Percentiles rank a stretch among this genome's conserved stretches.
Conservation (phyloP, 1,139 yeast genomes). For the Debaryomycetaceae sp. region DNA sequence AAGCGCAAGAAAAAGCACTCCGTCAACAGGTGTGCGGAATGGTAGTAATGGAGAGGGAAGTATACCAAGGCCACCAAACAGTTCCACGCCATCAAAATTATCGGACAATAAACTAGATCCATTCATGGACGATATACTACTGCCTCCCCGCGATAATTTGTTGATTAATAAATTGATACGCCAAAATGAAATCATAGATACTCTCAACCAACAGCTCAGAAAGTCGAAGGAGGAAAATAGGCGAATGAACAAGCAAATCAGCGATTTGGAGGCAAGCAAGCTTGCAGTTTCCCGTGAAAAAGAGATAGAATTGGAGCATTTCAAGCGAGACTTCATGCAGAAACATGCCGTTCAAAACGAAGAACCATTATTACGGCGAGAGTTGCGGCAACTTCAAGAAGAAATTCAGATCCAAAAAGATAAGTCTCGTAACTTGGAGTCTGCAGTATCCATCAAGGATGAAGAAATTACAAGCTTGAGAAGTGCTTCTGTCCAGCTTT, state of each 20-base stretch:
- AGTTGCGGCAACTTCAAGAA: neutral
- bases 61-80: neutral
- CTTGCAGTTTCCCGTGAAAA: neutral
- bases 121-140: neutral
- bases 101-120: neutral
- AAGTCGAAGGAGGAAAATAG: conserved; percentile 1
- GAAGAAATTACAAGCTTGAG: conserved; percentile 1
- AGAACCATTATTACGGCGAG: neutral
- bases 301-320: neutral
- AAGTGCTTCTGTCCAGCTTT: conserved; percentile 3
- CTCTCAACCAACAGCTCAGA: conserved; percentile 3
- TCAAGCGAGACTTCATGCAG: neutral
- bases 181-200: conserved; percentile 8
- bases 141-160: conserved; percentile 6
- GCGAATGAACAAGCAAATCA: conserved; percentile 1
- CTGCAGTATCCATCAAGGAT: neutral
- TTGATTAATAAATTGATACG: conserved; percentile 8
- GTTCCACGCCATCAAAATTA: neutral
- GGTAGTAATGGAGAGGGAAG: too few relatives aligned
- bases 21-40: neutral
- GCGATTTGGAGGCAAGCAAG: neutral
- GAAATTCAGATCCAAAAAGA: neutral
- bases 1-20: neutral
- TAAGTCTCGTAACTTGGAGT: neutral
- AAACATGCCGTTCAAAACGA: neutral